Evolutionary conservation across 345 rosid species (phyloP).

Genomic region (Cardamine occulta): DNA sequence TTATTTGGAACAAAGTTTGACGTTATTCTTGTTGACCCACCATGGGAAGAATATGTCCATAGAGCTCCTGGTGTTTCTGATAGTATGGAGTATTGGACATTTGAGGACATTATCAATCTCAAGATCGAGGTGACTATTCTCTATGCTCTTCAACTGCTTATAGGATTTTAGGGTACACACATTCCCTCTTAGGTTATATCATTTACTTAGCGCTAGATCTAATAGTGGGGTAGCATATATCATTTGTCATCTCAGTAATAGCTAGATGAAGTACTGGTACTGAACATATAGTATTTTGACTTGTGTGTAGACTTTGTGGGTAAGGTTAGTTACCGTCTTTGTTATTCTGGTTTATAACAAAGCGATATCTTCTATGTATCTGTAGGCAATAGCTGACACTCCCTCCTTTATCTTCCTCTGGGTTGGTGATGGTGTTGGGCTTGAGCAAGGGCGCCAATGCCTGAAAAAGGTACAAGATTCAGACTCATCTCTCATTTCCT

Average conservation of each 20-base stretch:
- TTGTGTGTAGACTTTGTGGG: constrained; percentile 18
- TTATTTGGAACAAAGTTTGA: constrained; percentile 96
- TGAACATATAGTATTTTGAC: constrained; percentile 12
- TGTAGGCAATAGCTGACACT: constrained; percentile 94
- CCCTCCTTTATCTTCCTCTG: constrained; percentile 98
- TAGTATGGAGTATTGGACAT: constrained; percentile 96
- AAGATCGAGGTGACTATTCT: constrained; percentile 80
- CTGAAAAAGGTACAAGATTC: constrained; percentile 71
- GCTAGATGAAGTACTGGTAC: constrained; percentile 3
- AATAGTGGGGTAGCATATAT: neutral
- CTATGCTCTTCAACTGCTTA: constrained; percentile 8
- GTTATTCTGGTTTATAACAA: neutral
- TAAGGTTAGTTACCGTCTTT: constrained; percentile 5
- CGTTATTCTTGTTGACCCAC: constrained; percentile 97
- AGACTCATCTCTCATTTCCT: constrained; percentile 10
- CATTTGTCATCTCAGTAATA: constrained; percentile 8
- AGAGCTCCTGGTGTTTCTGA: constrained; percentile 99
- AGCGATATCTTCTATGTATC: constrained; percentile 15
- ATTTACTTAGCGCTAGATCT: constrained; percentile 5
- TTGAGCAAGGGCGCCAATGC: constrained; percentile 98
- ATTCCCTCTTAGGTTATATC: constrained; percentile 4
- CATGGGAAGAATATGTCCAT: constrained; percentile 99
- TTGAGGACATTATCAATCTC: constrained; percentile 90
- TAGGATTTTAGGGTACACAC: neutral
- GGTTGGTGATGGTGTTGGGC: constrained; percentile 99